These are phyloP conservation scores for Microsporum audouinii DNA, from an alignment of 2,329 filamentous ascomycete species.

Conservation along the genomic window DNA sequence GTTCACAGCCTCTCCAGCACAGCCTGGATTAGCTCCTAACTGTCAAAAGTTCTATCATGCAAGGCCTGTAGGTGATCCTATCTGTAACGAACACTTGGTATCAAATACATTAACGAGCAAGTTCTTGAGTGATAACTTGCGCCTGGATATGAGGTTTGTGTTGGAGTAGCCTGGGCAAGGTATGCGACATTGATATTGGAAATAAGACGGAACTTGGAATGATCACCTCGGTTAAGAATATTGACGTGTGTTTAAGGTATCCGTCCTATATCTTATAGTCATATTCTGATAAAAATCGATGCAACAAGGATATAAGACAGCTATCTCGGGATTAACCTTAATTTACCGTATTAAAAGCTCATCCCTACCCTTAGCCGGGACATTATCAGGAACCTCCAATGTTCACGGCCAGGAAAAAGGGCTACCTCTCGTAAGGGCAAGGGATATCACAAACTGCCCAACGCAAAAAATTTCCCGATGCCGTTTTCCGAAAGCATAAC, in stretches of 20 bases:
- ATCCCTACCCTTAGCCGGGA: not conserved
- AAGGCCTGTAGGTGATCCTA: not conserved
- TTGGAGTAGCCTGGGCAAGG: not conserved
- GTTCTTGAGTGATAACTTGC: not conserved
- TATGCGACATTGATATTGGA: too few species aligned
- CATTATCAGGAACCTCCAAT: not conserved
- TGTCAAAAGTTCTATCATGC: not conserved
- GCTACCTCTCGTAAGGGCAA: too few species aligned
- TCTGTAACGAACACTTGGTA: not conserved
- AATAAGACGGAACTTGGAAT: not conserved
- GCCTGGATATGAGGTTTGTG: not conserved
- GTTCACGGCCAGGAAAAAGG: too few species aligned
- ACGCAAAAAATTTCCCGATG: not conserved
- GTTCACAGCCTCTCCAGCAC: not conserved
- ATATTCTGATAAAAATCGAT: not conserved
- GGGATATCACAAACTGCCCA: not conserved
- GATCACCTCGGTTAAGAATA: not conserved
- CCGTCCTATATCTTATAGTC: not conserved
- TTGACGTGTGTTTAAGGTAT: not conserved
- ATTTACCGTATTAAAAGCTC: not conserved
- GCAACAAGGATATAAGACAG: not conserved
- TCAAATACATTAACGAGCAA: too few species aligned
- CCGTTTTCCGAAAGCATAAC: not conserved
- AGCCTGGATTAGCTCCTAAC: not conserved
- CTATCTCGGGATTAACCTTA: not conserved